These are phyloP conservation scores for Dipodascus geniculatus DNA, from an alignment of 805 yeast genomes.

Conservation along the genomic window DNA sequence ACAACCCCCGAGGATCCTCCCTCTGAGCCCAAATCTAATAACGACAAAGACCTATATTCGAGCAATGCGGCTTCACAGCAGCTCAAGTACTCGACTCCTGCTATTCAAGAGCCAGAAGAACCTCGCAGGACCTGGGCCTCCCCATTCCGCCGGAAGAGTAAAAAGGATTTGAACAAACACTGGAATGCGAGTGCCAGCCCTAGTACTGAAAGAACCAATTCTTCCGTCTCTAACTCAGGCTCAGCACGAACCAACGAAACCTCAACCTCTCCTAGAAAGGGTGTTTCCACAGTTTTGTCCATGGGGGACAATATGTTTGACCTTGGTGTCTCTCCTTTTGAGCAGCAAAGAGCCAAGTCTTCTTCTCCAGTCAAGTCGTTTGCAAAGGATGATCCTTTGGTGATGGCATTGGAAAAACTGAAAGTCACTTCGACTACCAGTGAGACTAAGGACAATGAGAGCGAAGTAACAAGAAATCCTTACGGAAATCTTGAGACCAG, in stretches of 20 bases:
- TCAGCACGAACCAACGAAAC: not conserved
- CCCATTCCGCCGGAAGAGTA: slow-evolving; percentile 31
- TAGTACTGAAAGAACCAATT: slow-evolving; percentile 4
- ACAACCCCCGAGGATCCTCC: not conserved
- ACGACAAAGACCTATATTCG: slow-evolving; percentile 1
- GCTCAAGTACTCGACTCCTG: slow-evolving; percentile 2
- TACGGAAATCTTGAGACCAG: not conserved
- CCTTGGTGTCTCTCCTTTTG: slow-evolving; percentile 14
- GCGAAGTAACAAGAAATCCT: not conserved
- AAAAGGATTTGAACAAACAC: slow-evolving; percentile 20
- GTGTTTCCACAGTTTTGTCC: slow-evolving; percentile 11
- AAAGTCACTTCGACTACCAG: slow-evolving; percentile 17
- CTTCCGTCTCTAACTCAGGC: not conserved
- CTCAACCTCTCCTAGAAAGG: not conserved
- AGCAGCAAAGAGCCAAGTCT: slow-evolving; percentile 6
- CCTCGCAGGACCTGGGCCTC: slow-evolving; percentile 31
- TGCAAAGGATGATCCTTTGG: slow-evolving; percentile 35
- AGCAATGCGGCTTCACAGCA: not conserved
- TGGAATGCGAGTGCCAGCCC: slow-evolving; percentile 13
- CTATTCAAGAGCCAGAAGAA: slow-evolving; percentile 5
- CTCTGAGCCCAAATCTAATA: too few relatives aligned
- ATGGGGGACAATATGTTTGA: slow-evolving; percentile 24
- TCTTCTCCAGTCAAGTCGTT: slow-evolving; percentile 13
- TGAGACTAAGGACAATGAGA: not conserved
- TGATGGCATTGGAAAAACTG: slow-evolving; percentile 40